These are phyloP conservation scores for Blastobotrys robertii DNA, from an alignment of 805 yeast species.

Conservation along the genomic window DNA sequence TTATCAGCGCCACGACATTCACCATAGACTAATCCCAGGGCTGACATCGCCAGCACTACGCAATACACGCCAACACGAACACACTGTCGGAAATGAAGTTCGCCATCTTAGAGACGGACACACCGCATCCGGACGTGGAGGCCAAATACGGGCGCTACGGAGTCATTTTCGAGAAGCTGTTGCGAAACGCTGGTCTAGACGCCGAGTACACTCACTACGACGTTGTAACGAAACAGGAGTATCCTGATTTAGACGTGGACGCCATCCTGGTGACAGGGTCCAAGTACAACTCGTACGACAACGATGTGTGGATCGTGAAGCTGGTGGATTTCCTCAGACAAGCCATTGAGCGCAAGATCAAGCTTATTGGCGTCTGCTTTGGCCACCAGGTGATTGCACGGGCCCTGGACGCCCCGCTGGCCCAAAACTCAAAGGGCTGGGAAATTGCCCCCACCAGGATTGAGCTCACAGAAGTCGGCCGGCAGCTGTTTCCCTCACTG, in stretches of 20 bases:
- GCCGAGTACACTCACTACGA: constrained; percentile 17
- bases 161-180: constrained; percentile 21
- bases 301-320: constrained; percentile 27
- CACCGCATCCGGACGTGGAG: constrained; percentile 19
- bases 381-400: constrained; percentile 77
- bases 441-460: constrained; percentile 57
- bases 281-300: constrained; percentile 25
- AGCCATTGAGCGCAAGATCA: constrained; percentile 12
- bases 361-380: constrained; percentile 53
- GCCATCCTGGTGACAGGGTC: constrained; percentile 32
- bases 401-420: constrained; percentile 53
- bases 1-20: neutral
- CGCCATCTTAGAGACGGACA: constrained; percentile 30
- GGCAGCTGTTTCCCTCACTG: constrained; percentile 27
- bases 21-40: neutral
- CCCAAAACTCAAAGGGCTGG: constrained; percentile 55
- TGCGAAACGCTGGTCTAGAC: constrained; percentile 21
- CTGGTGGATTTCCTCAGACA: constrained; percentile 22
- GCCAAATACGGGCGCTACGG: constrained; percentile 27
- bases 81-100: constrained; percentile 8
- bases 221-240: constrained; percentile 21
- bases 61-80: no score
- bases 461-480: constrained; percentile 35
- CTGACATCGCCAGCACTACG: neutral
- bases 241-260: constrained; percentile 23